phyloP scores from a whole-genome alignment of 2,329 filamentous ascomycete genomes.

The Aspergillus fijiensis region DNA sequence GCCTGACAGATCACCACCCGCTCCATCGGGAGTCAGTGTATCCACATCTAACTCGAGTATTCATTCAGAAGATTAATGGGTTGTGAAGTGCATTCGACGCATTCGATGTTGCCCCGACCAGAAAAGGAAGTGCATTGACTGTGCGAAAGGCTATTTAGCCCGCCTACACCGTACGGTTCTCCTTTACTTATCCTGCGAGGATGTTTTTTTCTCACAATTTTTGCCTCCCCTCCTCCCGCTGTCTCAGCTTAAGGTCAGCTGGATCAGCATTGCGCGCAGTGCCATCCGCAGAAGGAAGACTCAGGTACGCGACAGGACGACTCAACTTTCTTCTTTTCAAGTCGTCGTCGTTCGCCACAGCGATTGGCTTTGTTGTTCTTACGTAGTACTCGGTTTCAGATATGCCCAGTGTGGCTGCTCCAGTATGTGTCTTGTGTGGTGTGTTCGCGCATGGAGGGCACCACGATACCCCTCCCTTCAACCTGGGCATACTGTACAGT shows the following conservation, averaged over 20 bases:
- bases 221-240: not conserved
- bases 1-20: slow-evolving; percentile 19
- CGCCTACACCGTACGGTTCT: not conserved
- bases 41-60: not conserved
- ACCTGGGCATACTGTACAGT: not conserved
- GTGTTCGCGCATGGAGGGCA: not conserved
- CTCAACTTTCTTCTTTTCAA: not conserved
- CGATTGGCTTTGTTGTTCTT: not conserved
- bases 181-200: not conserved
- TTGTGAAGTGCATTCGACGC: not conserved
- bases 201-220: not conserved
- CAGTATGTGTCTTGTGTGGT: not conserved
- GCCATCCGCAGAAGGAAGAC: slow-evolving; percentile 4
- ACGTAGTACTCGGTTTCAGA: not conserved
- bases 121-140: not conserved
- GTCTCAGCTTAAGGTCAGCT: slow-evolving; percentile 3
- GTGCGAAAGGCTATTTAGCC: not conserved
- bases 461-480: not conserved
- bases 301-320: not conserved
- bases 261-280: not conserved
- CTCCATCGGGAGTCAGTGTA: slow-evolving; percentile 3
- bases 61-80: not conserved
- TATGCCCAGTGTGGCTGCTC: not conserved
- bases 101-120: not conserved
- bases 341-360: not conserved